Evolutionary conservation across 176 grass and related monocot genomes (phyloP), one percentile per base, ranked within the genome.

Genomic region (Saccharum officinarum): DNA sequence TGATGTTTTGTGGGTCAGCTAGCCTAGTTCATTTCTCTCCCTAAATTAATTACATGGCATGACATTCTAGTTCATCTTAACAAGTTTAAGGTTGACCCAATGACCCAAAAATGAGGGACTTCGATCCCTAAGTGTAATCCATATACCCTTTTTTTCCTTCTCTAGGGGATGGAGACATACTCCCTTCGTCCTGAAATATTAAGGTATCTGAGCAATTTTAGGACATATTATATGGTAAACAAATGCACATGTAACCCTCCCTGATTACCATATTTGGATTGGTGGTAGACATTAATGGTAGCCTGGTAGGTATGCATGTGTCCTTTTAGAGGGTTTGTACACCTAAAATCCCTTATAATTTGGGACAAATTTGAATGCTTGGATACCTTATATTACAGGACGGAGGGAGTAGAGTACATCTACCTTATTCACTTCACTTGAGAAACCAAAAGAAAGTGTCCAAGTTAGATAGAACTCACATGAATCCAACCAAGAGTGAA

Each of bases 401-500:
- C 4, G 4, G 59, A 26, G 23, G 20, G 59, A 62, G 0, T 62
- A 62, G 59, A 64, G 55, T 60, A 54, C 20, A 54, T 80, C 75
- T 69, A 85, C 60, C 57, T 71, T 80, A 80, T 69, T 76, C 61
- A 68, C 64, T 68, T 69, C 47, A 69, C 52, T 89, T 81, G 15
- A 82, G 64, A 33, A 80, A 80, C 71, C 22, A 84, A 81, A 67
- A 78, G 40, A 69, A 80, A 61, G 31, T 78, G 65, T 6, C 57
- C 14, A 85, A 65, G 23, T 73, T 78, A 66, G 85, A 89, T 36
- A 14, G 46, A 89, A 88, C 97, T 96, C 95, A 99, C 97, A 92
- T 99, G 97, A 91, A 99, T 99, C 97, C 97, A 99, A 50, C 97
- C 97, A 85, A 99, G 97, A 78, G 97, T 95, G 80, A 99, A 99